phyloP scores from a whole-genome alignment of 2,329 filamentous ascomycete genomes.

The Phaeoacremonium minimum region DNA sequence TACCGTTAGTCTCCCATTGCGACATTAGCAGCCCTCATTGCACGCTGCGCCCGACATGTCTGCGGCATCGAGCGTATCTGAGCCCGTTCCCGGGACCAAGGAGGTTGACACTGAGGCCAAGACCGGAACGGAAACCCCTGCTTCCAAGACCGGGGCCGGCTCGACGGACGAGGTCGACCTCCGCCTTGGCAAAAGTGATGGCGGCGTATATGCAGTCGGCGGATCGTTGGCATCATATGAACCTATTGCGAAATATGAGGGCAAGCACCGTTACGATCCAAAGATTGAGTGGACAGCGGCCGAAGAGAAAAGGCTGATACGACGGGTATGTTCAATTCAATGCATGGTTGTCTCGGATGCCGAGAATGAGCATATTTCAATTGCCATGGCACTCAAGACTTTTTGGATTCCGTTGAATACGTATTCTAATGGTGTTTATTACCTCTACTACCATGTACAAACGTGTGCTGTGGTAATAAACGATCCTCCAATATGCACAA shows the following conservation, averaged over 20 bases:
- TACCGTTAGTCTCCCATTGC: background rate
- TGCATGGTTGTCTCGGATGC: too few relatives aligned
- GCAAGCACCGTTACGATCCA: slow-evolving; percentile 55
- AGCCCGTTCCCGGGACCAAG: background rate
- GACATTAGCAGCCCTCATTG: background rate
- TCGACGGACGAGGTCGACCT: background rate
- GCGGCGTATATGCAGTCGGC: slow-evolving; percentile 7
- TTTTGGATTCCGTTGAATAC: too few relatives aligned
- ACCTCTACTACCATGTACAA: too few relatives aligned
- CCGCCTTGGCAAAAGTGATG: slow-evolving; percentile 7
- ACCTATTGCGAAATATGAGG: slow-evolving; percentile 53
- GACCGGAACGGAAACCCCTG: background rate
- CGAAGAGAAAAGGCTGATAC: slow-evolving; percentile 51
- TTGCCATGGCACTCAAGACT: too few relatives aligned
- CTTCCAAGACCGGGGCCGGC: background rate
- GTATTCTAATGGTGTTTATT: too few relatives aligned
- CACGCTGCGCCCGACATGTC: background rate
- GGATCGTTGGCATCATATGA: slow-evolving; percentile 28
- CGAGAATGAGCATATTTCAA: too few relatives aligned
- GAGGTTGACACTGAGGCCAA: background rate
- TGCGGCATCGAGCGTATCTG: background rate
- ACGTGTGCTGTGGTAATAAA: too few relatives aligned
- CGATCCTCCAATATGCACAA: too few relatives aligned
- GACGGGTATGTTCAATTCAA: slow-evolving; percentile 38
- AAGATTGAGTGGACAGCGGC: slow-evolving; percentile 48